Evolutionary conservation across 805 yeast species (phyloP).

Genomic region (Spathaspora hagerdaliae): DNA sequence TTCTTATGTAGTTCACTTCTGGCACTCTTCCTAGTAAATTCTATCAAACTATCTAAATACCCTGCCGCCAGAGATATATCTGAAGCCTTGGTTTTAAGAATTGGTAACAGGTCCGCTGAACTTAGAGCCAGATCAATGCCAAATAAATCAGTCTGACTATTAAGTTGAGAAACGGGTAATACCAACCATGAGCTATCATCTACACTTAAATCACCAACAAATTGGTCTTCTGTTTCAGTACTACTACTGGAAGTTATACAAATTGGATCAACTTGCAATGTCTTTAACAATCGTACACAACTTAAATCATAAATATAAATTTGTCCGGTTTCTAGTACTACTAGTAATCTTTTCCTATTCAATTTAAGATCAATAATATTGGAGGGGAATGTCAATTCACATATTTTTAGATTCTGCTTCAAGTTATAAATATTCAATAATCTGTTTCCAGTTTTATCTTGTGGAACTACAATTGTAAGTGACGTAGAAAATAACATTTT

Average conservation of each 20-base stretch:
- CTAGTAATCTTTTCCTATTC: slow-evolving; percentile 78
- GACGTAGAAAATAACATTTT: slow-evolving; percentile 41
- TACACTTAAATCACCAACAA: slow-evolving; percentile 33
- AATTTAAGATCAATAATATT: slow-evolving; percentile 67
- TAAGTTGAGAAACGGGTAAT: slow-evolving; percentile 27
- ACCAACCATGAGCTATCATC: slow-evolving; percentile 33
- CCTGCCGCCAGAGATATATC: slow-evolving; percentile 1
- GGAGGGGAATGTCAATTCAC: slow-evolving; percentile 86
- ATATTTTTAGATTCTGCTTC: slow-evolving; percentile 51
- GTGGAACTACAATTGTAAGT: slow-evolving; percentile 37
- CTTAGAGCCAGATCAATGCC: not conserved
- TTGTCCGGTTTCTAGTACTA: slow-evolving; percentile 69
- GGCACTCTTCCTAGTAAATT: slow-evolving; percentile 21
- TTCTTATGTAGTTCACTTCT: slow-evolving; percentile 6
- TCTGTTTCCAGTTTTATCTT: slow-evolving; percentile 22
- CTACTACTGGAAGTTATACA: slow-evolving; percentile 4
- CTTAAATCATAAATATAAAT: slow-evolving; percentile 86
- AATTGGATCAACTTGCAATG: slow-evolving; percentile 23
- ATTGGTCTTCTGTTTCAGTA: slow-evolving; percentile 6
- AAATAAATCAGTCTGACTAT: slow-evolving; percentile 29
- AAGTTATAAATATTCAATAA: slow-evolving; percentile 35
- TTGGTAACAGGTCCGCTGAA: not conserved
- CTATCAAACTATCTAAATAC: slow-evolving; percentile 18
- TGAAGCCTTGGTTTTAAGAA: slow-evolving; percentile 18
- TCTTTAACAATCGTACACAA: slow-evolving; percentile 71